phyloP scores from a whole-genome alignment of 2,329 filamentous ascomycete genomes.

The Fusarium caatingaense region DNA sequence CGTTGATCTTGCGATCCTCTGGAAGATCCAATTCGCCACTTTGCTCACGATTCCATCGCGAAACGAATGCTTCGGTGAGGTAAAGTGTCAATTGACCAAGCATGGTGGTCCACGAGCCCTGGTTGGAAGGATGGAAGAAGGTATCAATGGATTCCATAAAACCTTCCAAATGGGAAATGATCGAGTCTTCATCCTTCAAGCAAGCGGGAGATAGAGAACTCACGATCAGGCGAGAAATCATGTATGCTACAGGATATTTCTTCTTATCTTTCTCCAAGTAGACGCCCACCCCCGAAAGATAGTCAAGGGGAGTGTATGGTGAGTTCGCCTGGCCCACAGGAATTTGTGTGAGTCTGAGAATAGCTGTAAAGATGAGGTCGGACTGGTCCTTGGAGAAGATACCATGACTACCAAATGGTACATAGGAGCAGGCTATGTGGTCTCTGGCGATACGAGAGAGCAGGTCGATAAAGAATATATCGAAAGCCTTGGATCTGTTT shows the following conservation, averaged over 20 bases:
- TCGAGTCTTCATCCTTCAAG: conserved; percentile 79
- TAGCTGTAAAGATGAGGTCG: conserved; percentile 90
- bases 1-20: conserved; percentile 79
- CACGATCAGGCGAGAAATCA: conserved; percentile 91
- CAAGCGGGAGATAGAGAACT: conserved; percentile 91
- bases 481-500: conserved; percentile 87
- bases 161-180: conserved; percentile 87
- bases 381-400: conserved; percentile 95
- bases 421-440: conserved; percentile 77
- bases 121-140: conserved; percentile 98
- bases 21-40: conserved; percentile 92
- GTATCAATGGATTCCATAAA: conserved; percentile 96
- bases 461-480: conserved; percentile 88
- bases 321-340: conserved; percentile 96
- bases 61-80: conserved; percentile 94
- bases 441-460: conserved; percentile 89
- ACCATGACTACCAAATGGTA: conserved; percentile 86
- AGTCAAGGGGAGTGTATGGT: conserved; percentile 87
- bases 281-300: conserved; percentile 82
- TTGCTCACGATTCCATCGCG: conserved; percentile 95
- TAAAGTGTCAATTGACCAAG: conserved; percentile 92
- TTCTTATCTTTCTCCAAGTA: conserved; percentile 93
- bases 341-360: conserved; percentile 90
- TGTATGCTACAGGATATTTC: conserved; percentile 91
- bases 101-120: conserved; percentile 89